These are phyloP conservation scores for Saccharomycopsis phalli DNA, from an alignment of 1,139 yeast genomes.

Conservation along the genomic window DNA sequence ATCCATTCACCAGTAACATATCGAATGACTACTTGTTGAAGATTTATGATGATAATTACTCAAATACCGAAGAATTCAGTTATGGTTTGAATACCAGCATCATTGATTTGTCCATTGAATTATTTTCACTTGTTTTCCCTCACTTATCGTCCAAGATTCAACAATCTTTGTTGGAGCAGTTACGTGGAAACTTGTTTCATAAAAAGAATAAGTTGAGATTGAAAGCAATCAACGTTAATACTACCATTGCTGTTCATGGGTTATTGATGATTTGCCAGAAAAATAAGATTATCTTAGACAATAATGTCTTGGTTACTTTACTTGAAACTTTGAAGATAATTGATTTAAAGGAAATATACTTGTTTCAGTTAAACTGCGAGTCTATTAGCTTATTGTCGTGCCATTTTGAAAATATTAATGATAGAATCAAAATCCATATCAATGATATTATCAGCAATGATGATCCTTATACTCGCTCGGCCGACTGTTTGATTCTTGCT, in stretches of 20 bases:
- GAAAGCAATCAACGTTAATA: constrained; percentile 51
- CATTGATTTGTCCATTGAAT: constrained; percentile 68
- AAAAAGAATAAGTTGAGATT: constrained; percentile 31
- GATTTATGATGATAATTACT: constrained; percentile 25
- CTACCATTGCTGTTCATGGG: constrained; percentile 56
- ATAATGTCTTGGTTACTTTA: constrained; percentile 40
- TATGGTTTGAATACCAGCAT: constrained; percentile 43
- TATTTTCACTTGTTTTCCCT: constrained; percentile 67
- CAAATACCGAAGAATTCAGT: constrained; percentile 25
- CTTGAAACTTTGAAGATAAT: constrained; percentile 50
- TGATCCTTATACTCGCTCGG: constrained; percentile 61
- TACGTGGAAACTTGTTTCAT: constrained; percentile 46
- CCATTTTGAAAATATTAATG: constrained; percentile 34
- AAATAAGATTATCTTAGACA: constrained; percentile 30
- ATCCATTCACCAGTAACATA: constrained; percentile 32
- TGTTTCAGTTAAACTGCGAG: constrained; percentile 52
- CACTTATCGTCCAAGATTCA: constrained; percentile 73
- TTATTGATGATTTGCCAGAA: constrained; percentile 30
- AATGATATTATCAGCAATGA: constrained; percentile 53
- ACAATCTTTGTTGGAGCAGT: constrained; percentile 72
- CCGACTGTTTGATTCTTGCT: constrained; percentile 51
- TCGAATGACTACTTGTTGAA: constrained; percentile 33
- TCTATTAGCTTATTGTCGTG: constrained; percentile 55
- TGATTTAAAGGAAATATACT: constrained; percentile 30
- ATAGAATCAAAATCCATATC: constrained; percentile 45